Conservation (phyloP, 148 eudicot genomes). For the Rhododendron vialii region DNA sequence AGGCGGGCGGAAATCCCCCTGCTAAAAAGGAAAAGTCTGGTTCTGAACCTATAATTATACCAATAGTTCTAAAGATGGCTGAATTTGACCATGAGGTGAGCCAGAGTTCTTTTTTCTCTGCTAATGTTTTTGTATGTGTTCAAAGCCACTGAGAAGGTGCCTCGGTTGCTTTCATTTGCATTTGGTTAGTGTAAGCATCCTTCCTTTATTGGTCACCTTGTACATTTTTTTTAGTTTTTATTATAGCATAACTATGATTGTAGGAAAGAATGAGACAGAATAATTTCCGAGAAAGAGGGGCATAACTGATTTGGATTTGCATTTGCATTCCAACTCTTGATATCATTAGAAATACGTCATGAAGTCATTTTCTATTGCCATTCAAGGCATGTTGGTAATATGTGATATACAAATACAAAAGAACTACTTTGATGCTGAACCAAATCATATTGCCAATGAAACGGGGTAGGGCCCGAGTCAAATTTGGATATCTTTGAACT, state of each 20-base stretch:
- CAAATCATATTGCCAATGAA: neutral
- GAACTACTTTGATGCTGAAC: neutral
- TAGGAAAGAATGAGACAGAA: neutral
- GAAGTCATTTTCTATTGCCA: neutral
- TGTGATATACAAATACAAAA: neutral
- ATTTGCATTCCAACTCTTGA: neutral
- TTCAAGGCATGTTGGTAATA: neutral
- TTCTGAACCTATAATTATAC: conserved; percentile 82
- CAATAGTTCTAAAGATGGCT: conserved; percentile 92
- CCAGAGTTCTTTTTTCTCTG: conserved; percentile 3
- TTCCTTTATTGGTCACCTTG: neutral
- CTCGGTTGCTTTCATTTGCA: neutral
- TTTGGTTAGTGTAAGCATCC: neutral
- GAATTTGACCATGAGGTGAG: conserved; percentile 95
- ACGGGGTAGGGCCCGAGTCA: neutral
- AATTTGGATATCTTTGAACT: neutral
- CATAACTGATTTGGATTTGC: neutral
- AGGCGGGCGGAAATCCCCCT: conserved; percentile 30
- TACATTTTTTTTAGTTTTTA: neutral
- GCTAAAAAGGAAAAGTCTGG: conserved; percentile 60
- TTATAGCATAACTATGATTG: neutral
- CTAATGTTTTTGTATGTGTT: neutral
- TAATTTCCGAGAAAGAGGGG: neutral
- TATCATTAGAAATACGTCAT: neutral
- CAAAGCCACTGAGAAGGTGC: neutral